Evolutionary conservation across 495 filamentous ascomycete species (phyloP), one percentile per base, ranked within the genome.

Genomic region (Penicillium coprophilum): DNA sequence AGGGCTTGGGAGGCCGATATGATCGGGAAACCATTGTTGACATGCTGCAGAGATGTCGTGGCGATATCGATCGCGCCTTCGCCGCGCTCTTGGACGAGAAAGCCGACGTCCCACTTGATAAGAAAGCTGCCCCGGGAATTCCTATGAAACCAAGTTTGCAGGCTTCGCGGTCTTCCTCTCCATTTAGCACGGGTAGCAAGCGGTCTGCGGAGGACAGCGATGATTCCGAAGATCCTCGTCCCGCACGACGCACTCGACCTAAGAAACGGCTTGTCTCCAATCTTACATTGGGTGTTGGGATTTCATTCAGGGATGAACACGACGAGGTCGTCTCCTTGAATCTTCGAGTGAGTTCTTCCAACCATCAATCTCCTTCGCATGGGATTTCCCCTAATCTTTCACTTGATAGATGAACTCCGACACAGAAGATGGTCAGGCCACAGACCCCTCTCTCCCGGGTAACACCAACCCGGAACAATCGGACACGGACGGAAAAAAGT

Each of bases 41-140:
- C 55, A 78, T 79, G 53, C 73, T 89, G 21, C 76, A 86, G 55
- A 75, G 83, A 56, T 81, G 76, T 41, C 81, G 81, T 36, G 85
- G 86, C 24, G 79, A 86, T 64, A 72, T 88, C 31, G 76, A 87
- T 61, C 65, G 71, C 15, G 81, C 85, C 13, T 85, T 88, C 40
- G 76, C 76, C 11, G 80, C 78, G 50, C 66, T 90, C 11, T 63
- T 88, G 4, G 82, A 82, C 15, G 72, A 76, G 10, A 74, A 81
- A 34, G 69, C 73, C 20, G 71, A 69, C 24, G 64, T 69, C 0
- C 46, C 56, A 17, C 49, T 48, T 34, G 58, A 63, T 4, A 73
- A 71, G 31, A 65, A 65, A 15, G 45, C 57, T 7, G 41, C 61
- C 6, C 68, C 64, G 0, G 58, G 59, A 11, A 66, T 68, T 1